phyloP scores from a whole-genome alignment of 2,329 filamentous ascomycete species.

The Aureobasidium musti region DNA sequence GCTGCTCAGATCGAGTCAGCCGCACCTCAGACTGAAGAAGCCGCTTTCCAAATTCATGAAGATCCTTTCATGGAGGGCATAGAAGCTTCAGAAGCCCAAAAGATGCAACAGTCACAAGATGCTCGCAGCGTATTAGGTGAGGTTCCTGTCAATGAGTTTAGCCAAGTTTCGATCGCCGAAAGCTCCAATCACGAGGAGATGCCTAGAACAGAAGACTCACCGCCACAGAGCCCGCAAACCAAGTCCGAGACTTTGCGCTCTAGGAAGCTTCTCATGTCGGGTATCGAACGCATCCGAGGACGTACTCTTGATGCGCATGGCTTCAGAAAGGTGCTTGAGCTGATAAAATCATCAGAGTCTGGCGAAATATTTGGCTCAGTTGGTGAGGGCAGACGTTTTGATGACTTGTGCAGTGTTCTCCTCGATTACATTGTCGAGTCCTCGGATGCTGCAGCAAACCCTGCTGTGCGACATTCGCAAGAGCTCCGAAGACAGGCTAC shows the following conservation, averaged over 20 bases:
- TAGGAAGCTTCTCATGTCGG: slow-evolving; percentile 67
- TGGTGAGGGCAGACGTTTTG: slow-evolving; percentile 71
- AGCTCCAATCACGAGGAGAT: not conserved
- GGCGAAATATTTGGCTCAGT: slow-evolving; percentile 60
- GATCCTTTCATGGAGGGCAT: slow-evolving; percentile 52
- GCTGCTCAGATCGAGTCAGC: slow-evolving; percentile 4
- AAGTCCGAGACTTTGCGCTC: slow-evolving; percentile 49
- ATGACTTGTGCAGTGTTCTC: slow-evolving; percentile 65
- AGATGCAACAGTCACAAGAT: slow-evolving; percentile 40
- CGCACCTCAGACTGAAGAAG: not conserved
- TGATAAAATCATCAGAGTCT: slow-evolving; percentile 64
- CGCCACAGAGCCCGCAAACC: slow-evolving; percentile 37
- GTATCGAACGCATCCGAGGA: slow-evolving; percentile 70
- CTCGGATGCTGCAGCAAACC: slow-evolving; percentile 41
- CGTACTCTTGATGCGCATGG: slow-evolving; percentile 77
- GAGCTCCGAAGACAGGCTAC: slow-evolving; percentile 71
- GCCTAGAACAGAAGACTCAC: slow-evolving; percentile 18
- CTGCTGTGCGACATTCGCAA: slow-evolving; percentile 47
- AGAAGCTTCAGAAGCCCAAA: slow-evolving; percentile 36
- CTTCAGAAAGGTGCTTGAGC: slow-evolving; percentile 74
- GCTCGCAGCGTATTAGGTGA: slow-evolving; percentile 51
- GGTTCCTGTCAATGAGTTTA: slow-evolving; percentile 51
- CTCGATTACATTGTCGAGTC: slow-evolving; percentile 67
- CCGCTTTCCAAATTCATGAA: slow-evolving; percentile 55
- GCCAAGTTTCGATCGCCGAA: slow-evolving; percentile 5